Percentiles rank a stretch among this genome's conserved stretches.
Conservation (phyloP, 352 stramenopile genomes). For the Globisporangium viniferum region DNA sequence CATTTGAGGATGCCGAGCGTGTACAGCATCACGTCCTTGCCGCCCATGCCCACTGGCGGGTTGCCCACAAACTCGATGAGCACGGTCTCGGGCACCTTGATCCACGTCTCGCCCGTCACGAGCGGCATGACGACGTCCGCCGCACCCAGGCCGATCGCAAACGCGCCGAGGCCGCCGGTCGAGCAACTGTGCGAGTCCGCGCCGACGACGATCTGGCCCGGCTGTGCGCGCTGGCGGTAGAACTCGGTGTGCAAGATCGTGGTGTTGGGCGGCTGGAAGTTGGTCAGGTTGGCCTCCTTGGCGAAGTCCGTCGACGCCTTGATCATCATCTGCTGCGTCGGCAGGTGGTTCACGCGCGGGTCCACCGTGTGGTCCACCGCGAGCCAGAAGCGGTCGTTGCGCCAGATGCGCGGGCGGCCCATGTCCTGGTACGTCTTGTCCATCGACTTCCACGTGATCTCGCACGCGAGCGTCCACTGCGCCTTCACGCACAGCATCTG, state of each 20-base stretch:
- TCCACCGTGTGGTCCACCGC: slow-evolving; percentile 84
- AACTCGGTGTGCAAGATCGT: slow-evolving; percentile 88
- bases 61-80: slow-evolving; percentile 77
- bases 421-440: slow-evolving; percentile 89
- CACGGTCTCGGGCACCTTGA: slow-evolving; percentile 86
- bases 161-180: slow-evolving; percentile 72
- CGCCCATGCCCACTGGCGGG: slow-evolving; percentile 68
- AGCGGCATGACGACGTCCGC: slow-evolving; percentile 84
- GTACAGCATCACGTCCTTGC: slow-evolving; percentile 88
- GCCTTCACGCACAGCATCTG: slow-evolving; percentile 86
- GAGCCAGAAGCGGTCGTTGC: slow-evolving; percentile 86
- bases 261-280: slow-evolving; percentile 84
- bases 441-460: slow-evolving; percentile 90
- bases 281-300: slow-evolving; percentile 71
- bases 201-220: slow-evolving; percentile 80
- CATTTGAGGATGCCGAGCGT: slow-evolving; percentile 83
- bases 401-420: slow-evolving; percentile 78
- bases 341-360: slow-evolving; percentile 77
- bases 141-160: slow-evolving; percentile 73
- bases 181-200: slow-evolving; percentile 80
- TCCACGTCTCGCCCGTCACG: slow-evolving; percentile 85
- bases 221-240: slow-evolving; percentile 80
- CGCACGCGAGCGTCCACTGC: slow-evolving; percentile 80
- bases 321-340: slow-evolving; percentile 87
- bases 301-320: slow-evolving; percentile 81